These are phyloP conservation scores for Elsinoe batatas DNA, from an alignment of 2,329 filamentous ascomycete genomes.

Conservation along the genomic window DNA sequence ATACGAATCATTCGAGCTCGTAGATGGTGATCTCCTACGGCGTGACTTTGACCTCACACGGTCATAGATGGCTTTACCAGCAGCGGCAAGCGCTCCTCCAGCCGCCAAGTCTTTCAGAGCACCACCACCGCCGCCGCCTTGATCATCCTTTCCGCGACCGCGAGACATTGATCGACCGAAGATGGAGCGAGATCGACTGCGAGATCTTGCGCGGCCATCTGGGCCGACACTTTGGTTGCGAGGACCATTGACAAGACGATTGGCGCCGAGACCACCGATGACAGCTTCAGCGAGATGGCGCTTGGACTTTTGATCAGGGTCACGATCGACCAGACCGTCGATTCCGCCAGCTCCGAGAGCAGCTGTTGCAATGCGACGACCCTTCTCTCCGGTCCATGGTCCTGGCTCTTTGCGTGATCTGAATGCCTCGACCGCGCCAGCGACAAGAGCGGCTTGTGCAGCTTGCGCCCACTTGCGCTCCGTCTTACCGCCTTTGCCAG, in stretches of 20 bases:
- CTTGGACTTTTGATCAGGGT: conserved; percentile 65
- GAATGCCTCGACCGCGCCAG: conserved; percentile 87
- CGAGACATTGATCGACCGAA: conserved; percentile 44
- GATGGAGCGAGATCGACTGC: conserved; percentile 57
- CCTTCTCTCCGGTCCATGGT: conserved; percentile 82
- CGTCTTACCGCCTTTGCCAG: conserved; percentile 36
- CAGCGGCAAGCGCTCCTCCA: conserved; percentile 40
- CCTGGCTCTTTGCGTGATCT: conserved; percentile 81
- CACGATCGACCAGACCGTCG: conserved; percentile 60
- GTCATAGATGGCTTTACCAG: conserved; percentile 44
- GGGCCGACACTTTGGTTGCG: conserved; percentile 46
- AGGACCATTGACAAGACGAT: conserved; percentile 75
- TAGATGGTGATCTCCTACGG: conserved; percentile 36
- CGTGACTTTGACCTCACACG: conserved; percentile 46
- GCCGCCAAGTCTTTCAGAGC: conserved; percentile 41
- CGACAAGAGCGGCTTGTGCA: conserved; percentile 80
- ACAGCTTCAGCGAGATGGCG: conserved; percentile 78
- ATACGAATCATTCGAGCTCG: conserved; percentile 42
- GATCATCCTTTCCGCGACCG: conserved; percentile 24
- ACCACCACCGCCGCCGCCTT: conserved; percentile 34
- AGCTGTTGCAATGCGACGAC: conserved; percentile 81
- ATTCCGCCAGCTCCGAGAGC: conserved; percentile 78
- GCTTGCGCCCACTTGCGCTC: conserved; percentile 60
- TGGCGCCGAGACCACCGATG: conserved; percentile 77
- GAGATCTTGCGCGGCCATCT: conserved; percentile 50